A percentile compares a stretch with the other conserved stretches of the same genome.
Evolutionary conservation across 352 stramenopile genomes (phyloP).

Genomic region (Nothophytophthora sp.): DNA sequence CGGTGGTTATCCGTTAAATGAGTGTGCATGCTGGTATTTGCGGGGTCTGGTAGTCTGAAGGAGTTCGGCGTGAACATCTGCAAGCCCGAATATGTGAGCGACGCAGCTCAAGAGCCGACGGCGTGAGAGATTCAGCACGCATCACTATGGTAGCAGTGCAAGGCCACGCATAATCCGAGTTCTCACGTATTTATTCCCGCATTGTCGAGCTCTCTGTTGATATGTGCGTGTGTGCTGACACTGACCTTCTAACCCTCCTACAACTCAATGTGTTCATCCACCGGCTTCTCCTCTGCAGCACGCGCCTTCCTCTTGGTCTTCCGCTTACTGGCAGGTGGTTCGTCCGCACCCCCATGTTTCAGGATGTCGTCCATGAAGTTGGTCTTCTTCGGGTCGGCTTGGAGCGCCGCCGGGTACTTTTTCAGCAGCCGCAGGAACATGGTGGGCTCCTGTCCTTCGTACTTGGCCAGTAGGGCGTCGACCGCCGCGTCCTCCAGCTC

Average conservation of each 20-base stretch:
- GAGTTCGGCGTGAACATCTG: conserved; percentile 82
- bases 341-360: conserved; percentile 14
- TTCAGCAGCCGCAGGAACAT: conserved; percentile 64
- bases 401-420: conserved; percentile 64
- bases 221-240: neutral
- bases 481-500: conserved; percentile 40
- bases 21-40: neutral
- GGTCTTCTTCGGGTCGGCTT: conserved; percentile 39
- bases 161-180: too few species aligned
- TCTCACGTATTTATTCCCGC: too few species aligned
- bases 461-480: conserved; percentile 63
- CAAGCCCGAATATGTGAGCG: conserved; percentile 83
- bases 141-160: too few species aligned
- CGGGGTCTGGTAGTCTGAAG: conserved; percentile 45
- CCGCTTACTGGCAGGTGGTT: conserved; percentile 13
- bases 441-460: conserved; percentile 56
- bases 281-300: conserved; percentile 16
- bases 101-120: conserved; percentile 39
- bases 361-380: conserved; percentile 67
- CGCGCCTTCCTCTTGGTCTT: conserved; percentile 17
- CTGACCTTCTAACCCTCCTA: conserved; percentile 8
- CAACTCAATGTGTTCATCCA: conserved; percentile 38
- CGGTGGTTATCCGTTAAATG: too few species aligned
- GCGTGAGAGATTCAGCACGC: too few species aligned
- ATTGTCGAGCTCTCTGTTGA: neutral